Percentiles rank a stretch among this genome's conserved stretches.
phyloP scores from a whole-genome alignment of 2,329 filamentous ascomycete species.

The Pseudocercospora fijiensis region DNA sequence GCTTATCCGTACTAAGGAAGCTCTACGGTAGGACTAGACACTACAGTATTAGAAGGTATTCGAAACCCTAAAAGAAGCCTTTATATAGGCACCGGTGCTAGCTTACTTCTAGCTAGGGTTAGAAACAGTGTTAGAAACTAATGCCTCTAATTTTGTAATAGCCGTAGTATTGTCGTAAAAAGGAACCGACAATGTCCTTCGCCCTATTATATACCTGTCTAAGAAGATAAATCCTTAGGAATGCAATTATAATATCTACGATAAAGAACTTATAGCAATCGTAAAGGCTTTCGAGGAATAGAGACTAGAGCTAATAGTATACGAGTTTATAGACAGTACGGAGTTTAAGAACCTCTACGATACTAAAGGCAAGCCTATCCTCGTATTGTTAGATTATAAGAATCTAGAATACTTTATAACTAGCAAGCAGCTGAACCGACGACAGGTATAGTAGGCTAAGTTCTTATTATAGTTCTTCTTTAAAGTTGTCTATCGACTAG shows the following conservation, averaged over 20 bases:
- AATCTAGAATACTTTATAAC: constrained; percentile 36
- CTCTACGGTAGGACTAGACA: constrained; percentile 14
- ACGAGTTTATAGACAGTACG: constrained; percentile 20
- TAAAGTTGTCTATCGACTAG: constrained; percentile 22
- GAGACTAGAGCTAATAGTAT: constrained; percentile 32
- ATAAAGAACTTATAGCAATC: constrained; percentile 27
- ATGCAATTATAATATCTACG: constrained; percentile 16
- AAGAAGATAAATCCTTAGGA: constrained; percentile 12
- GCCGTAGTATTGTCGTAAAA: not conserved
- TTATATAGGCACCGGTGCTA: not conserved
- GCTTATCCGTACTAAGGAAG: constrained; percentile 13
- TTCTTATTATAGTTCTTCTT: constrained; percentile 27
- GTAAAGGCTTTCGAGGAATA: too few relatives aligned
- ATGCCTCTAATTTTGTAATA: not conserved
- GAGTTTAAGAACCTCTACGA: constrained; percentile 11
- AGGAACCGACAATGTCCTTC: not conserved
- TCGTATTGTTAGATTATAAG: constrained; percentile 35
- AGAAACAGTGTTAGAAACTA: constrained; percentile 1
- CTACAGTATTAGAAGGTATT: not conserved
- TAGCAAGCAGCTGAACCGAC: constrained; percentile 34
- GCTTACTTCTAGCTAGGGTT: not conserved
- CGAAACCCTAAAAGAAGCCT: not conserved
- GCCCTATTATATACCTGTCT: constrained; percentile 9
- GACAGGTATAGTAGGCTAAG: constrained; percentile 33
- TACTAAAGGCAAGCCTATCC: not conserved